Evolutionary conservation across 768 basidiomycete genomes (phyloP).

Genomic region (Rhodotorula kratochvilovae): DNA sequence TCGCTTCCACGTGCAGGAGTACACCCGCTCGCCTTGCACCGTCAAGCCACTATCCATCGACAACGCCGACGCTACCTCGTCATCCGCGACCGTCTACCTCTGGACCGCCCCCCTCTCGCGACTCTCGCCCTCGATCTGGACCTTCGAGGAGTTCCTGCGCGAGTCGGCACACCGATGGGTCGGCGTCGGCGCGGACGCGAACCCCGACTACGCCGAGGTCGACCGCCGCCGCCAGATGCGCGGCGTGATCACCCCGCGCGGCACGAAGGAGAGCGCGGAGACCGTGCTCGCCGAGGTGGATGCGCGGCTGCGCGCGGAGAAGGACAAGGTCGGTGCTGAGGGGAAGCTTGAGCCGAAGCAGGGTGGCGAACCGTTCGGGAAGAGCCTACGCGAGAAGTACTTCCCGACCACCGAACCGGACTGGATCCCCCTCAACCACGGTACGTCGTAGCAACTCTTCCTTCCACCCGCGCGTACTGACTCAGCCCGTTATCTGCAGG

Average conservation of each 20-base stretch:
- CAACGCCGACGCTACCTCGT: constrained; percentile 43
- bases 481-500: no score
- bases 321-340: neutral
- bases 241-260: constrained; percentile 39
- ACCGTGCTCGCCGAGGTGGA: neutral
- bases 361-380: constrained; percentile 19
- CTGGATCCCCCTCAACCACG: constrained; percentile 39
- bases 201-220: constrained; percentile 54
- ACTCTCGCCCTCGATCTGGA: constrained; percentile 67
- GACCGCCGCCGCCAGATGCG: constrained; percentile 54
- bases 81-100: constrained; percentile 68
- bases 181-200: constrained; percentile 47
- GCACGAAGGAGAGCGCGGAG: neutral
- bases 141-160: constrained; percentile 71
- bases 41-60: constrained; percentile 54
- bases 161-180: constrained; percentile 78
- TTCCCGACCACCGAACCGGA: constrained; percentile 32
- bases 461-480: no score
- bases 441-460: constrained; percentile 1
- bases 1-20: constrained; percentile 59
- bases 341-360: no score
- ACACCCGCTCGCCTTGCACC: constrained; percentile 56
- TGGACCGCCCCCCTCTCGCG: constrained; percentile 53
- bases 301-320: neutral
- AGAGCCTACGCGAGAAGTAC: constrained; percentile 29